Base-by-base conservation (phyloP, 768 basidiomycete species). In the Tulasnella sp. region DNA sequence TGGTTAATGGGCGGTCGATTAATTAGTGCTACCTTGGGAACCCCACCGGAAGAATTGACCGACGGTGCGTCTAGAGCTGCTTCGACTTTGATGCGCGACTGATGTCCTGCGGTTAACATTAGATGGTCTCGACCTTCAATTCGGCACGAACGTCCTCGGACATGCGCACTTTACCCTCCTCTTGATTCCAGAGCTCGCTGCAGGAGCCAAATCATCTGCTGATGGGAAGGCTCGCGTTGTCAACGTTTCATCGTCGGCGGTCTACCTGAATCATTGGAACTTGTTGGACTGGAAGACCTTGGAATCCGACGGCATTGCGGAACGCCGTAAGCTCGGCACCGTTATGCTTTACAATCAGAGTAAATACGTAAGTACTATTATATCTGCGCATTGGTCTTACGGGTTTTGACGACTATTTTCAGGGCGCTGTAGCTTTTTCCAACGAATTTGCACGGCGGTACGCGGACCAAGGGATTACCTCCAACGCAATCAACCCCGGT, bases 11-110 rank as follows among this genome's bases (percentile, higher is more conserved):
- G 22, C 58, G 31, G 12, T n/a, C 48, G 28, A 64, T 8, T n/a
- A n/a, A 3, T 14, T 76, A 82, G 81, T 24, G 84, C 83, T 34
- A 81, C 83, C 22, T 81, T 83, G 81, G 50, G 81, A 4, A 81
- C 82, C 28, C 82, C 82, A 1, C 34, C 64, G 3, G 82, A 80
- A 41, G 24, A 72, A 40, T 58, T 83, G 41, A 84, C 82, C 4
- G 74, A 76, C 5, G 79, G 79, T 80, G 48, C 34, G 79, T 20
- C 40, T 1, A 24, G 76, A 24, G 20, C 20, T 31, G 7, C 3
- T 46, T 22, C 78, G 34, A 64, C 7, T 14, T 40, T 2, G 16
- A 50, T 50, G 6, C 18, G 34, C n/a, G 20, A 12, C 72, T 72
- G 42, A 72, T 6, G 24, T 12, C n/a, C 18, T 37, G 1, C 24